A percentile compares a stretch with the other conserved stretches of the same genome.
Conservation (phyloP, 2,329 filamentous ascomycete species). For the Pyrenochaeta sp. region DNA sequence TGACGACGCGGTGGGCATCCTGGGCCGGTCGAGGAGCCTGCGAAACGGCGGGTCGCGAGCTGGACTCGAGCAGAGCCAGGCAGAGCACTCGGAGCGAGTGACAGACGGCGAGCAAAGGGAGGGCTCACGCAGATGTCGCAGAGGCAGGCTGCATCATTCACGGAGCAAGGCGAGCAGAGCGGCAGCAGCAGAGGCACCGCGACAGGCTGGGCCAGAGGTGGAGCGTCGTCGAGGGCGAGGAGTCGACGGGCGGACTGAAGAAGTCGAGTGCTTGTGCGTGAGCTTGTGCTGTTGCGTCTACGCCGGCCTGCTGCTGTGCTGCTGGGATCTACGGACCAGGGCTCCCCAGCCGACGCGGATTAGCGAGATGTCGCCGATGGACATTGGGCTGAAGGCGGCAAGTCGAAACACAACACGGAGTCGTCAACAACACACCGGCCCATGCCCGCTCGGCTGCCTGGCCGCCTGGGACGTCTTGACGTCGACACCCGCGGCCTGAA, state of each 20-base stretch:
- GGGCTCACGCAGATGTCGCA: slow-evolving; percentile 28
- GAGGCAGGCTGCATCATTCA: slow-evolving; percentile 28
- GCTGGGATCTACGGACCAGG: slow-evolving; percentile 41
- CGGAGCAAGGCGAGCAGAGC: slow-evolving; percentile 27
- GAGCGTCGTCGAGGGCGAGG: slow-evolving; percentile 39
- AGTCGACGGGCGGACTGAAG: slow-evolving; percentile 39
- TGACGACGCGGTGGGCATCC: slow-evolving; percentile 50
- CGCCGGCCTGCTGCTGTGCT: too few relatives aligned
- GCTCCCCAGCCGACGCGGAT: slow-evolving; percentile 36
- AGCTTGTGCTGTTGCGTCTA: too few relatives aligned
- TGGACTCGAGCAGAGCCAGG: too few relatives aligned
- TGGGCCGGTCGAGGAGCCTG: slow-evolving; percentile 45
- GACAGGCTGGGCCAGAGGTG: slow-evolving; percentile 36
- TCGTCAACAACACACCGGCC: slow-evolving; percentile 38
- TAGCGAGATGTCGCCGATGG: slow-evolving; percentile 44
- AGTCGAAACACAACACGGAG: slow-evolving; percentile 41
- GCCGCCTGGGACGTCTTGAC: too few relatives aligned
- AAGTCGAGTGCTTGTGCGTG: slow-evolving; percentile 44
- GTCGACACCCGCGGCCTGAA: not conserved
- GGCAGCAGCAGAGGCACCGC: slow-evolving; percentile 34
- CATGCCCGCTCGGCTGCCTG: slow-evolving; percentile 31
- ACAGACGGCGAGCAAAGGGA: slow-evolving; percentile 25
- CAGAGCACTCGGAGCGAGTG: too few relatives aligned
- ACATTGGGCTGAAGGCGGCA: slow-evolving; percentile 41
- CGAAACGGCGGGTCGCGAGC: slow-evolving; percentile 31